These are phyloP conservation scores for Euphorbia tirucalli DNA, from an alignment of 345 rosid genomes.

Conservation along the genomic window DNA sequence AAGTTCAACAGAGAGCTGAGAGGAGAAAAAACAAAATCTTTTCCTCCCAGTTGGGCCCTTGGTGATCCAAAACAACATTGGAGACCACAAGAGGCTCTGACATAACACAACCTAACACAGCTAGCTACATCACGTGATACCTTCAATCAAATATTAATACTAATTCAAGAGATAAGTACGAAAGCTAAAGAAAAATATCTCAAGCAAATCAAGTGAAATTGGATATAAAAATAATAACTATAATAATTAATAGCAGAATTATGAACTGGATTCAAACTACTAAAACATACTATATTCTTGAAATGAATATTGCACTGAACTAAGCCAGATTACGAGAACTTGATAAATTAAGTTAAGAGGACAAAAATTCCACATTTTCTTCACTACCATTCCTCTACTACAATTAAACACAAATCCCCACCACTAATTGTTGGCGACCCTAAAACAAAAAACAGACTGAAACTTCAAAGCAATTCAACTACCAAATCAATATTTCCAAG, in stretches of 20 bases:
- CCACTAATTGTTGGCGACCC: background rate
- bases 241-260: background rate
- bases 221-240: background rate
- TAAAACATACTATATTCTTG: background rate
- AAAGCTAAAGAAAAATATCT: background rate
- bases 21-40: background rate
- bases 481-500: background rate
- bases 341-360: slow-evolving; percentile 1
- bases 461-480: background rate
- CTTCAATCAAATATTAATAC: background rate
- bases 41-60: background rate
- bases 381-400: background rate
- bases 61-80: background rate
- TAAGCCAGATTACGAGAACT: background rate
- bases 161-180: background rate
- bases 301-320: background rate
- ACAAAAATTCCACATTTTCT: background rate
- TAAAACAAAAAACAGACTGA: background rate
- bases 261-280: background rate
- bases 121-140: background rate
- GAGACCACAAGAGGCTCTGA: slow-evolving; percentile 8
- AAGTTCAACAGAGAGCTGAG: too few relatives aligned
- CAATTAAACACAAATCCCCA: background rate
- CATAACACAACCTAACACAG: background rate
- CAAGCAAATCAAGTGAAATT: background rate